Evolutionary conservation across 371 early-diverging fungal genomes (phyloP).

Genomic region (Amoeboradix gromovi): DNA sequence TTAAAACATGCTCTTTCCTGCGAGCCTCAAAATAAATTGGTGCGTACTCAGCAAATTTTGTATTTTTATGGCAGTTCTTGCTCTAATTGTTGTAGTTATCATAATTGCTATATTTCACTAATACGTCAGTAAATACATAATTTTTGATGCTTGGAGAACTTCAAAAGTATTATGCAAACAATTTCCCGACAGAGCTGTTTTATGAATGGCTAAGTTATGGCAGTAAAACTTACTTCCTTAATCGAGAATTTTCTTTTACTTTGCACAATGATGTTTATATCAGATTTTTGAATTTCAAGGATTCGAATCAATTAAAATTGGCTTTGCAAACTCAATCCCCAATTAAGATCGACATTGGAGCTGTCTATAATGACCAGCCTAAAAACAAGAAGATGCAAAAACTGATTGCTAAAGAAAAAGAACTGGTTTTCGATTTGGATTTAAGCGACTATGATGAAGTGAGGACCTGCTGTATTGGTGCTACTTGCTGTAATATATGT

Average conservation of each 20-base stretch:
- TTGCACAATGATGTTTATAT: constrained; percentile 40
- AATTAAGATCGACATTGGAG: constrained; percentile 89
- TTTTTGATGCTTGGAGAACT: too few relatives aligned
- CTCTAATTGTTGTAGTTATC: too few relatives aligned
- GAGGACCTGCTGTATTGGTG: constrained; percentile 78
- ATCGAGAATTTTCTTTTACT: constrained; percentile 82
- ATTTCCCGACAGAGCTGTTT: constrained; percentile 51
- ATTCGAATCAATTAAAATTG: constrained; percentile 34
- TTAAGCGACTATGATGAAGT: constrained; percentile 96
- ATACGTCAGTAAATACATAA: too few relatives aligned
- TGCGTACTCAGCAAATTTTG: too few relatives aligned
- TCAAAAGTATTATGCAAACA: constrained; percentile 37
- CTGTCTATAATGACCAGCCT: constrained; percentile 61
- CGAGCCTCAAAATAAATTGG: too few relatives aligned
- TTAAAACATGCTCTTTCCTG: too few relatives aligned
- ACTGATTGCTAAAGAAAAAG: constrained; percentile 44
- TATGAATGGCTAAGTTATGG: constrained; percentile 58
- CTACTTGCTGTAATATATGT: constrained; percentile 60
- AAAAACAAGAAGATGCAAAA: constrained; percentile 40
- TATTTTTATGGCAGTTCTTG: too few relatives aligned
- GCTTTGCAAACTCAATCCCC: constrained; percentile 43
- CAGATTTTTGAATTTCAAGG: constrained; percentile 57
- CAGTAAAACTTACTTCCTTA: constrained; percentile 26
- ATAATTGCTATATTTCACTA: too few relatives aligned
- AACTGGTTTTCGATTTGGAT: constrained; percentile 98